Conservation (phyloP, 1,284 basidiomycete species). For the Thelephora terrestris region DNA sequence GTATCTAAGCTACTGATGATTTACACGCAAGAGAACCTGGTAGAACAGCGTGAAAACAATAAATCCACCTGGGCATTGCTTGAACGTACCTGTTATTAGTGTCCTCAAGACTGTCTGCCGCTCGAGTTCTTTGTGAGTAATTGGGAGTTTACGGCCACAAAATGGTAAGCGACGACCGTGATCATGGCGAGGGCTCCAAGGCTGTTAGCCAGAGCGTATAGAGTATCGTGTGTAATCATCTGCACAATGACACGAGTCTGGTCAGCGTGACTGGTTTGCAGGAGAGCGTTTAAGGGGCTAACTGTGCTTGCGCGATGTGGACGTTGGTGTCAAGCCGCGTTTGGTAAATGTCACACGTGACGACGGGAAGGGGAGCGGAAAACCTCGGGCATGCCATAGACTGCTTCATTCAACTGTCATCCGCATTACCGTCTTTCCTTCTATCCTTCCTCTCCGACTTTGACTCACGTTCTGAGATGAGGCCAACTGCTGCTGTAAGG, state of each 20-base stretch:
- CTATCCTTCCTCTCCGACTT: not conserved
- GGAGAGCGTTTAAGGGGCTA: not conserved
- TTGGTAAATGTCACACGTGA: too few species aligned
- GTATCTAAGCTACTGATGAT: too few species aligned
- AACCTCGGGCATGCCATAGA: not conserved
- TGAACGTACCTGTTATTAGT: too few species aligned
- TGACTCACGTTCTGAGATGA: not conserved
- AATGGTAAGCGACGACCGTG: conserved; percentile 78
- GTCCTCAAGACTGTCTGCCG: not conserved
- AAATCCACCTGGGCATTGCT: too few species aligned
- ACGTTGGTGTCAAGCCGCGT: too few species aligned
- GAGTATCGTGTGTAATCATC: conserved; percentile 73
- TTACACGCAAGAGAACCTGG: too few species aligned
- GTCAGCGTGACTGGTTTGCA: not conserved
- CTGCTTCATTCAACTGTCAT: not conserved
- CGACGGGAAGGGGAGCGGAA: not conserved
- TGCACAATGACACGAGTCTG: not conserved
- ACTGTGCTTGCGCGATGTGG: not conserved
- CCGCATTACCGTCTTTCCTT: not conserved
- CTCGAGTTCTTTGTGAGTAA: conserved; percentile 25
- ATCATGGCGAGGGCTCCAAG: conserved; percentile 78
- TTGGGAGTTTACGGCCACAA: conserved; percentile 74
- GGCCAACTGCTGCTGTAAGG: not conserved
- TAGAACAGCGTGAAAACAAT: too few species aligned
- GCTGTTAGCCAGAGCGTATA: conserved; percentile 76